A percentile compares a stretch with the other conserved stretches of the same genome.
Evolutionary conservation across 129 eudicot genomes (phyloP).

Genomic region (Tanacetum coccineum): DNA sequence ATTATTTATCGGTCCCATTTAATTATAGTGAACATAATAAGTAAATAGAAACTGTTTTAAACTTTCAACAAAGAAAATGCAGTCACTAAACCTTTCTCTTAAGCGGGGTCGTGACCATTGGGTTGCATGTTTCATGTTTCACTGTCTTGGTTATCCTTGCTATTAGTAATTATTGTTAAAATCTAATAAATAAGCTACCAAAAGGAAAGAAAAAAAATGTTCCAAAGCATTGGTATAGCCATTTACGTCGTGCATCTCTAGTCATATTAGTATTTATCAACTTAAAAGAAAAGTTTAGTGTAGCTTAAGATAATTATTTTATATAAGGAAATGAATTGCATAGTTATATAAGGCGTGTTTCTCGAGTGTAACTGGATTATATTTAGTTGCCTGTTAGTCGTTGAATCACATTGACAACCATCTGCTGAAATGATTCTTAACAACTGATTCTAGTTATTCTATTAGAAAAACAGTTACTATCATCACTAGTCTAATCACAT

Average conservation of each 20-base stretch:
- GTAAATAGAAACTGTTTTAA: no score
- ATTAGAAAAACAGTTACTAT: neutral
- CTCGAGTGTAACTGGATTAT: no score
- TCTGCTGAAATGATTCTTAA: neutral
- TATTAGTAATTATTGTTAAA: neutral
- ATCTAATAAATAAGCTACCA: no score
- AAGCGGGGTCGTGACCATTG: no score
- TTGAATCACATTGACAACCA: neutral
- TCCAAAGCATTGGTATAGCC: constrained; percentile 10
- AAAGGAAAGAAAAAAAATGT: no score
- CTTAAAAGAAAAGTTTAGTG: constrained; percentile 7
- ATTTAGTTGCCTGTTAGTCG: neutral
- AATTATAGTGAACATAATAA: no score
- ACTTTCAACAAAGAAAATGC: no score
- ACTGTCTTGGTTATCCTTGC: neutral
- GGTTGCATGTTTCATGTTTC: neutral
- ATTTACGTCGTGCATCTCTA: neutral
- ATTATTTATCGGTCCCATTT: no score
- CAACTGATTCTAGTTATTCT: neutral
- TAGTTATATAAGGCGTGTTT: no score
- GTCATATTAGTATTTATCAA: neutral
- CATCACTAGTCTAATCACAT: neutral
- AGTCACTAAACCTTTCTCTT: no score
- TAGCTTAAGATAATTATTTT: neutral
- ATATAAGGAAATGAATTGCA: no score